A percentile compares a stretch with the other conserved stretches of the same genome.
Evolutionary conservation across 106 monocot species (phyloP).

Genomic region (Dendrobium officinale): DNA sequence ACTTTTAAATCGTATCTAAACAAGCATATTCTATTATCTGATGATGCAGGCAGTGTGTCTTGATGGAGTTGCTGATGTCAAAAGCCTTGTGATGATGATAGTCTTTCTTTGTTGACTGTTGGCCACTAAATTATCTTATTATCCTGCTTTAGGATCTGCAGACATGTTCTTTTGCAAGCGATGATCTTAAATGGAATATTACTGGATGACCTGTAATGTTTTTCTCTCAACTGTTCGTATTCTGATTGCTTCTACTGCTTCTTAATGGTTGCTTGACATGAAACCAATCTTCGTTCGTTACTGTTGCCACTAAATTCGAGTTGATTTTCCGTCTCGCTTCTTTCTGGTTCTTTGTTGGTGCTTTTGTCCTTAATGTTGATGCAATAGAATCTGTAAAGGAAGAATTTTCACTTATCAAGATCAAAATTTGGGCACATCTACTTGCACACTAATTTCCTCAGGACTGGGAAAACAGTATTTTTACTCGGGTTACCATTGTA

Average conservation of each 20-base stretch:
- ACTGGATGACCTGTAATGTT: not conserved
- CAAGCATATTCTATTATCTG: not conserved
- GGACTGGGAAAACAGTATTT: not conserved
- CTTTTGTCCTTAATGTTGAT: not conserved
- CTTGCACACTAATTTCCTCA: no score
- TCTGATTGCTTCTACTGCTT: constrained; percentile 6
- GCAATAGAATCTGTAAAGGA: not conserved
- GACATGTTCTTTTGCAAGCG: not conserved
- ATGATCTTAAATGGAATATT: not conserved
- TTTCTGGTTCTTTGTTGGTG: not conserved
- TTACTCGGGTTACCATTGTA: not conserved
- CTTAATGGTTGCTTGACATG: not conserved
- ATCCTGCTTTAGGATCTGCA: not conserved
- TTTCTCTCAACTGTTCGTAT: not conserved
- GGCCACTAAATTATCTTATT: not conserved
- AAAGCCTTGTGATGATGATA: not conserved
- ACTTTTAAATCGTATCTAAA: no score
- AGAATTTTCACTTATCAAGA: not conserved
- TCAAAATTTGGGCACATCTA: not conserved
- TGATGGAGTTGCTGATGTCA: not conserved
- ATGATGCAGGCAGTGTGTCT: not conserved
- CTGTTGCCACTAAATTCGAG: not conserved
- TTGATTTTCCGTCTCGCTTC: not conserved
- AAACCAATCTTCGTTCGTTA: not conserved
- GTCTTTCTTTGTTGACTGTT: not conserved